phyloP scores from a whole-genome alignment of 768 basidiomycete genomes.

The Russula dissimulans region DNA sequence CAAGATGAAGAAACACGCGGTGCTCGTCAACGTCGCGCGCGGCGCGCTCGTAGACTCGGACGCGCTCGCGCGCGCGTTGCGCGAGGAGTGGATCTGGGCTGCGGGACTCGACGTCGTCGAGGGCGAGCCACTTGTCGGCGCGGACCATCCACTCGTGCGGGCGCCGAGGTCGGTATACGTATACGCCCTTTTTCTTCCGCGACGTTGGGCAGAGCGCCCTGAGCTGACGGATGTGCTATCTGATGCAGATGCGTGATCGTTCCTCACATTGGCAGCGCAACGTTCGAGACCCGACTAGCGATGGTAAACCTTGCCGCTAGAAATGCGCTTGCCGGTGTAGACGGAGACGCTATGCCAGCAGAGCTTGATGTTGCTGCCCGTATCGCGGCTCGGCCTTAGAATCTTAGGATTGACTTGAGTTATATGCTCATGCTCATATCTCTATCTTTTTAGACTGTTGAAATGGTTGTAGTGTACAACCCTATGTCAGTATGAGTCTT shows the following conservation, averaged over 20 bases:
- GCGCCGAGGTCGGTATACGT: slow-evolving; percentile 49
- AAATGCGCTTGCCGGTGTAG: slow-evolving; percentile 54
- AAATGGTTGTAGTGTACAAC: no score
- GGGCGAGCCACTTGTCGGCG: slow-evolving; percentile 70
- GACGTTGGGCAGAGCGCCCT: background rate
- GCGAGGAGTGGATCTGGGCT: slow-evolving; percentile 75
- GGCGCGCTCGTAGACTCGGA: slow-evolving; percentile 87
- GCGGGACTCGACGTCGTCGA: slow-evolving; percentile 93
- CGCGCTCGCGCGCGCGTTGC: slow-evolving; percentile 74
- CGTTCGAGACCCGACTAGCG: slow-evolving; percentile 67
- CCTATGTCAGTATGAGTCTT: no score
- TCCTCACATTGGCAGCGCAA: slow-evolving; percentile 90
- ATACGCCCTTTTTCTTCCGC: background rate
- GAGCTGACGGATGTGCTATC: background rate
- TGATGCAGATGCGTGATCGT: slow-evolving; percentile 59
- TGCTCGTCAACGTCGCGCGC: slow-evolving; percentile 79
- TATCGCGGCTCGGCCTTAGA: background rate
- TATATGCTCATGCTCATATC: background rate
- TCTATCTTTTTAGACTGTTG: background rate
- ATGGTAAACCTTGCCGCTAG: slow-evolving; percentile 74
- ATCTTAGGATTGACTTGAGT: background rate
- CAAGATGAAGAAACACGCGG: slow-evolving; percentile 76
- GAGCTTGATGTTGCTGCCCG: slow-evolving; percentile 28
- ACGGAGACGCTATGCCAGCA: slow-evolving; percentile 46
- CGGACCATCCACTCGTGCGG: slow-evolving; percentile 72